These are phyloP conservation scores for Dissophora globulifera DNA, from an alignment of 192 early-diverging fungal genomes.

Conservation along the genomic window DNA sequence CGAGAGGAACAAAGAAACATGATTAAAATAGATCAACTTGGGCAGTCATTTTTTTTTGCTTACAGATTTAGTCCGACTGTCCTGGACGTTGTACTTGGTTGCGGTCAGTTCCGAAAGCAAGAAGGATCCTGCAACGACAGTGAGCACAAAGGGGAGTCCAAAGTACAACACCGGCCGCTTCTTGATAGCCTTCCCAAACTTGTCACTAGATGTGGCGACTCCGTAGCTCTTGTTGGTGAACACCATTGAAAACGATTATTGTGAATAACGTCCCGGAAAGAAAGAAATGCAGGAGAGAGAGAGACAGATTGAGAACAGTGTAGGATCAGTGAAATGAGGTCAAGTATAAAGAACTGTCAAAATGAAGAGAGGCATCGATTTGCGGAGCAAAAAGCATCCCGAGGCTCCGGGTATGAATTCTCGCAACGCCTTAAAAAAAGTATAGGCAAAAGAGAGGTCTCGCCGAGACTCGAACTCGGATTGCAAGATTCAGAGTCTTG, in stretches of 20 bases:
- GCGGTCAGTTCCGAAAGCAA: conserved; percentile 76
- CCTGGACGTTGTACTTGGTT: conserved; percentile 82
- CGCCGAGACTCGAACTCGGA: conserved; percentile 6
- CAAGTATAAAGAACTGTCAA: neutral
- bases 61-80: conserved; percentile 63
- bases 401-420: too few species aligned
- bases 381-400: neutral
- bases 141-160: conserved; percentile 75
- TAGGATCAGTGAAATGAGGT: neutral
- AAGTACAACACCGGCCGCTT: conserved; percentile 70
- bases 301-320: neutral
- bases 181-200: conserved; percentile 25
- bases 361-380: neutral
- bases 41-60: neutral
- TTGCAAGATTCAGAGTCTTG: too few species aligned
- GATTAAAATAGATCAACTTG: too few species aligned
- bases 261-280: neutral
- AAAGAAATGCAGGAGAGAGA: neutral
- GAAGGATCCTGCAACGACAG: conserved; percentile 77
- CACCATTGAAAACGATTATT: conserved; percentile 11
- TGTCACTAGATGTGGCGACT: conserved; percentile 24
- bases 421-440: neutral
- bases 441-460: neutral
- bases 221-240: conserved; percentile 48
- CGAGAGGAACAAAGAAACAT: too few species aligned